Evolutionary conservation across 2,329 filamentous ascomycete species (phyloP), one percentile per base, ranked within the genome.

Genomic region (Cadophora sp.): DNA sequence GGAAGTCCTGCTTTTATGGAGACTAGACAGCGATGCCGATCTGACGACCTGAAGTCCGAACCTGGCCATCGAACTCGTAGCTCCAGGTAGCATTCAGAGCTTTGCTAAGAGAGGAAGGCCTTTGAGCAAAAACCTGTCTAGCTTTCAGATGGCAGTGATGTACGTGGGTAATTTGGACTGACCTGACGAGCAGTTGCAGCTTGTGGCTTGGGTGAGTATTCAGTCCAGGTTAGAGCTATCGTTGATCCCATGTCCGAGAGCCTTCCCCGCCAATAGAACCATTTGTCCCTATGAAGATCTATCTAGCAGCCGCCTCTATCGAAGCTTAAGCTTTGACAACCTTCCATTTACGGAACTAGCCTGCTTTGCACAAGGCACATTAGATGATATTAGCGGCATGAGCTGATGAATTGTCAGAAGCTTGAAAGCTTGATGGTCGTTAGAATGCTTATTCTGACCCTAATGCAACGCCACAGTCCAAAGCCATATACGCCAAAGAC

Each of bases 181-280:
- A 37, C 14, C 11, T 26, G 34, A 27, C 56, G 31, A 43, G 34
- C 12, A 40, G 12, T 16, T 24, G 34, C 34, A 59, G 34, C 31
- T 34, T 7, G 31, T 59, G 31, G 56, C 31, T 59, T 59, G 56
- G 34, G 11, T 19, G n/a, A 43, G 27, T 16, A 19, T 16, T 46
- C 34, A 56, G n/a, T 40, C 11, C 40, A 12, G 34, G 24, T 19
- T 24, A 31, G 40, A 31, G 51, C 37, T 7, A 8, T 9, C 34
- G 24, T 59, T 24, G 8, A 27, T 46, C 34, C 31, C 34, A 56
- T 12, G 26, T 24, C 53, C 40, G 26, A 37, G 40, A 58, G 22
- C 51, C 27, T 48, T 51, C 34, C 34, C 65, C 48, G 59, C 65
- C 58, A 66, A 55, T 34, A 27, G 24, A 60, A 65, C 8, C 11